Evolutionary conservation across 805 yeast species (phyloP).

Genomic region (Yarrowia sp.): DNA sequence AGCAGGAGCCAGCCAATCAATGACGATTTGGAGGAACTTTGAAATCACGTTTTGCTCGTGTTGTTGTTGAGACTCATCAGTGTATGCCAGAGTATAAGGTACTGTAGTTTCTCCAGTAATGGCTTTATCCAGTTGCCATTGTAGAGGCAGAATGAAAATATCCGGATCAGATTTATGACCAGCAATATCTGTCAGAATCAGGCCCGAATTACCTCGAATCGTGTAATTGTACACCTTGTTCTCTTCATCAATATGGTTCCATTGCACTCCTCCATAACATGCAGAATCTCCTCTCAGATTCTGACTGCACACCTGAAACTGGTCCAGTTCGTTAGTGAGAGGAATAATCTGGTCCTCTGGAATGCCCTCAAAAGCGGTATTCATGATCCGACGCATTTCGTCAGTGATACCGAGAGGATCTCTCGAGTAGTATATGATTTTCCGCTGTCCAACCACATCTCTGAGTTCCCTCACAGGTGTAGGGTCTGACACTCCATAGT

Average conservation of each 20-base stretch:
- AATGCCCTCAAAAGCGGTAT: conserved; percentile 37
- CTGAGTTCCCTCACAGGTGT: conserved; percentile 33
- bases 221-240: conserved; percentile 39
- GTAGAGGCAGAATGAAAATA: conserved; percentile 38
- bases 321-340: conserved; percentile 33
- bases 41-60: conserved; percentile 34
- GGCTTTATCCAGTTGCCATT: conserved; percentile 40
- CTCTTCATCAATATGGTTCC: conserved; percentile 37
- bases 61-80: conserved; percentile 35
- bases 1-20: conserved; percentile 39
- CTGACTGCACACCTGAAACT: conserved; percentile 36
- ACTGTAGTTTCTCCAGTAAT: conserved; percentile 34
- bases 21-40: conserved; percentile 36
- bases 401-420: conserved; percentile 33
- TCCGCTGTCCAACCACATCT: conserved; percentile 35
- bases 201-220: conserved; percentile 40
- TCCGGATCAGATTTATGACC: conserved; percentile 37
- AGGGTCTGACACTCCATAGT: conserved; percentile 39
- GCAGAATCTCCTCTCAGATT: conserved; percentile 38
- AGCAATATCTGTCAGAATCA: conserved; percentile 34
- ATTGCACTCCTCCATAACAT: conserved; percentile 41
- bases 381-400: conserved; percentile 36
- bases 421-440: conserved; percentile 35
- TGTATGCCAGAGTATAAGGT: conserved; percentile 38
- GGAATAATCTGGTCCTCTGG: conserved; percentile 35